Evolutionary conservation across 2,329 filamentous ascomycete genomes (phyloP).

Genomic region (Colletotrichum sp.): DNA sequence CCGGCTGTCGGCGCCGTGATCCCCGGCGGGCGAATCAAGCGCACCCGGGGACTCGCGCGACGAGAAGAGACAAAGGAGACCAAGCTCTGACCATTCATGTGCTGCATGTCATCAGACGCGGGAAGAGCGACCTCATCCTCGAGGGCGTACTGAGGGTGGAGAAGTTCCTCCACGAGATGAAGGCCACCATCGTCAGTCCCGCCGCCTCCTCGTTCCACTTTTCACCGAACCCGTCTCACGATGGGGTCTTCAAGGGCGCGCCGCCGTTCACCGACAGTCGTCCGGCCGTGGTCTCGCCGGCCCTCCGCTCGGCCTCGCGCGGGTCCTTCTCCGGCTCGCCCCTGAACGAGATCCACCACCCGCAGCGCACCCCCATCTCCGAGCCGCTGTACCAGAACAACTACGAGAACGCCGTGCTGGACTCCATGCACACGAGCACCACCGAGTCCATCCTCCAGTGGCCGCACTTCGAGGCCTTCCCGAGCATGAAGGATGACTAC

Average conservation of each 20-base stretch:
- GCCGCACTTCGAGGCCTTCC: constrained; percentile 53
- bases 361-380: constrained; percentile 23
- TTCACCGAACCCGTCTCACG: constrained; percentile 8
- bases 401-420: constrained; percentile 52
- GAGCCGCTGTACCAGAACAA: constrained; percentile 28
- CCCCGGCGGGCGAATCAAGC: not conserved
- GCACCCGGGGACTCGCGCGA: not conserved
- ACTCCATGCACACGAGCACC: constrained; percentile 54
- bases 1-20: not conserved
- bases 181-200: constrained; percentile 39
- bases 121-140: constrained; percentile 57
- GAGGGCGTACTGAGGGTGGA: constrained; percentile 55
- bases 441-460: constrained; percentile 57
- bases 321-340: constrained; percentile 24
- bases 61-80: not conserved
- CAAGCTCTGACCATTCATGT: not conserved
- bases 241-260: constrained; percentile 7
- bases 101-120: constrained; percentile 36
- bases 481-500: constrained; percentile 45
- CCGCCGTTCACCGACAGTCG: constrained; percentile 5
- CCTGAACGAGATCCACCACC: constrained; percentile 21
- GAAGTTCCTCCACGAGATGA: constrained; percentile 49
- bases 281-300: constrained; percentile 16
- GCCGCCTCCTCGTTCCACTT: constrained; percentile 6
- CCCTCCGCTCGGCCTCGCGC: constrained; percentile 28